Evolutionary conservation across 2,329 filamentous ascomycete genomes (phyloP).

Genomic region (Helminthosporium solani): DNA sequence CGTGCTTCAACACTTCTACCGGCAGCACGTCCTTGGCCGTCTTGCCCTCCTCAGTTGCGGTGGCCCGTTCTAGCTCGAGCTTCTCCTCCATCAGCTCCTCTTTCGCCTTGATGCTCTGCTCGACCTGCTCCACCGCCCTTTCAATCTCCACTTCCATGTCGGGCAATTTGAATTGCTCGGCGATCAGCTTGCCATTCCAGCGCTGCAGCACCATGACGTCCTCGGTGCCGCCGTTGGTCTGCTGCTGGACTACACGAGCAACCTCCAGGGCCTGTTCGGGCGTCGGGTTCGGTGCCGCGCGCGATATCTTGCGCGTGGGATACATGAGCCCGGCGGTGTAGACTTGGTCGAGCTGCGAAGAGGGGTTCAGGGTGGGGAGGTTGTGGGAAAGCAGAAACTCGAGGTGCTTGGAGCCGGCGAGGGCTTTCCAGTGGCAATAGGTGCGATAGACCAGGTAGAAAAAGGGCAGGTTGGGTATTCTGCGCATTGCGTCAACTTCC

Average conservation of each 20-base stretch:
- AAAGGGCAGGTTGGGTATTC: slow-evolving; percentile 91
- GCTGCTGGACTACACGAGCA: slow-evolving; percentile 39
- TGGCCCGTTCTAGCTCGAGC: slow-evolving; percentile 37
- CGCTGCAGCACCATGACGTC: slow-evolving; percentile 52
- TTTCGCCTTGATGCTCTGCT: slow-evolving; percentile 45
- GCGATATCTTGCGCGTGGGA: slow-evolving; percentile 43
- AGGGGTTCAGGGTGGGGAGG: slow-evolving; percentile 66
- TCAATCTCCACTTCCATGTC: slow-evolving; percentile 57
- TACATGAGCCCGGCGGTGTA: slow-evolving; percentile 61
- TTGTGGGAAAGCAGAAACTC: slow-evolving; percentile 76
- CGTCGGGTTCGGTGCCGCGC: slow-evolving; percentile 41
- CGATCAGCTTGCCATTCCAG: slow-evolving; percentile 55
- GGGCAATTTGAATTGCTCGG: slow-evolving; percentile 50
- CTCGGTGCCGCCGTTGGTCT: slow-evolving; percentile 44
- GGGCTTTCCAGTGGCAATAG: slow-evolving; percentile 59
- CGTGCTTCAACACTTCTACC: slow-evolving; percentile 26
- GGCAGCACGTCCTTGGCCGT: slow-evolving; percentile 34
- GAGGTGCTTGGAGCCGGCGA: slow-evolving; percentile 80
- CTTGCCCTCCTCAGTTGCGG: slow-evolving; percentile 21
- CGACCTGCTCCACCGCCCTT: slow-evolving; percentile 54
- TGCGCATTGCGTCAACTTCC: slow-evolving; percentile 39
- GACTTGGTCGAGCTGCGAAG: slow-evolving; percentile 68
- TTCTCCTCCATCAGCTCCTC: slow-evolving; percentile 41
- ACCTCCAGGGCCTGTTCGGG: slow-evolving; percentile 42
- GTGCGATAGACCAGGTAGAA: slow-evolving; percentile 92